Evolutionary conservation across 352 stramenopile genomes (phyloP).

Genomic region (Pythium dissotocum): DNA sequence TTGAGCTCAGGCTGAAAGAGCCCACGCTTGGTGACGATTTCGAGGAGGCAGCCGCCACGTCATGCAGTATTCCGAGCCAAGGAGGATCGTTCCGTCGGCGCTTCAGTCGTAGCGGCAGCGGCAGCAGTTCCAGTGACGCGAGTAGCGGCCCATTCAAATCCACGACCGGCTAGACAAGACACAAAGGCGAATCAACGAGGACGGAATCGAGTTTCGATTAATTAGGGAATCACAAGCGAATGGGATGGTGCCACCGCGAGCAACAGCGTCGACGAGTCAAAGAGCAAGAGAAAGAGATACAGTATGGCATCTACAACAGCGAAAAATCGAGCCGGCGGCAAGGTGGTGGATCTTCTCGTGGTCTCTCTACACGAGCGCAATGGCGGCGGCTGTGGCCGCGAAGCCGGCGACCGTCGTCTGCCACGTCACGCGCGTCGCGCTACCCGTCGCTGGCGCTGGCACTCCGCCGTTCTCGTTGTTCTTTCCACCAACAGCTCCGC

Average conservation of each 20-base stretch:
- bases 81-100: slow-evolving; percentile 16
- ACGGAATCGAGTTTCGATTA: not conserved
- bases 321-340: too few relatives aligned
- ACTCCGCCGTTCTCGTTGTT: slow-evolving; percentile 2
- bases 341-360: not conserved
- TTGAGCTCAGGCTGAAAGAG: slow-evolving; percentile 66
- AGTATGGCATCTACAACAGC: slow-evolving; percentile 8
- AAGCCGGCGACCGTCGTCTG: slow-evolving; percentile 17
- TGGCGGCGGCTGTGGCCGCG: slow-evolving; percentile 16
- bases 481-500: not conserved
- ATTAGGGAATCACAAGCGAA: not conserved
- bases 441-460: slow-evolving; percentile 6
- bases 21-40: slow-evolving; percentile 54
- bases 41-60: not conserved
- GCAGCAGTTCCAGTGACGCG: not conserved
- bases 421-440: slow-evolving; percentile 11
- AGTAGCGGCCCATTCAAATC: not conserved
- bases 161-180: not conserved
- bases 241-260: not conserved
- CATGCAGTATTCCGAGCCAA: not conserved
- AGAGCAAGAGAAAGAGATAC: too few relatives aligned
- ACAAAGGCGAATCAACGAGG: not conserved
- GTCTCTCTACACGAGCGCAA: slow-evolving; percentile 20
- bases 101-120: slow-evolving; percentile 5
- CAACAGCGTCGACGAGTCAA: not conserved